These are phyloP conservation scores for Dipodascus geniculatus DNA, from an alignment of 805 yeast species.

Conservation along the genomic window DNA sequence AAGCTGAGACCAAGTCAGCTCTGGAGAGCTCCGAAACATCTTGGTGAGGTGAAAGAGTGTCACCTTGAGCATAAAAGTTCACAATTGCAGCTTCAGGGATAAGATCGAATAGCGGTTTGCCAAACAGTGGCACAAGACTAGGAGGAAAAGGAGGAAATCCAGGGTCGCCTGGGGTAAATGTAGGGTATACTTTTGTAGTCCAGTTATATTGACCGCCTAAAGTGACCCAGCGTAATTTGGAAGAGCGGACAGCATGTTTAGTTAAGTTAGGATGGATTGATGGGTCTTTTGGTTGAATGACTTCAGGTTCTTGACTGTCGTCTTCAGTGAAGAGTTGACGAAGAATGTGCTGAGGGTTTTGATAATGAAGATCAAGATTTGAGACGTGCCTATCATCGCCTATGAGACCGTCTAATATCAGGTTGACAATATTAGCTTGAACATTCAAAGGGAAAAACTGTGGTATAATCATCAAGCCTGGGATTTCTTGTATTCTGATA, in stretches of 20 bases:
- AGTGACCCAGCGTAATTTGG: slow-evolving; percentile 34
- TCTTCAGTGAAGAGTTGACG: slow-evolving; percentile 15
- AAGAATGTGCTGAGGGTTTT: slow-evolving; percentile 22
- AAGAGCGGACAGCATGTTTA: slow-evolving; percentile 13
- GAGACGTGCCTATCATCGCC: slow-evolving; percentile 24
- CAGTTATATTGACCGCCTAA: slow-evolving; percentile 37
- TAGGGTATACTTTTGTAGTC: slow-evolving; percentile 32
- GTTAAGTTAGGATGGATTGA: slow-evolving; percentile 3
- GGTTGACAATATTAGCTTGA: slow-evolving; percentile 22
- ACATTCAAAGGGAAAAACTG: slow-evolving; percentile 15
- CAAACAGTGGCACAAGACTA: slow-evolving; percentile 15
- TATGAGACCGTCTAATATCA: slow-evolving; percentile 23
- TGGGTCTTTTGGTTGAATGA: slow-evolving; percentile 1
- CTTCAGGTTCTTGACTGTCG: no score
- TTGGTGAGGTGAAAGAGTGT: slow-evolving; percentile 32
- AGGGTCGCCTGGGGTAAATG: slow-evolving; percentile 22
- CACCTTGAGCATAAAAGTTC: slow-evolving; percentile 33
- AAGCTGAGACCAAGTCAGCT: slow-evolving; percentile 28
- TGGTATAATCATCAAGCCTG: slow-evolving; percentile 25
- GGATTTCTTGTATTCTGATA: slow-evolving; percentile 20
- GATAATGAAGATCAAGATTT: slow-evolving; percentile 26
- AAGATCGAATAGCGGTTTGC: slow-evolving; percentile 17
- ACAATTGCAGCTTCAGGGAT: slow-evolving; percentile 31
- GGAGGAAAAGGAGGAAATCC: slow-evolving; percentile 25
- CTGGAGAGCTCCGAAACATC: slow-evolving; percentile 30